A percentile compares a stretch with the other conserved stretches of the same genome.
Conservation (phyloP, 129 eudicot species). For the Dittrichia graveolens region DNA sequence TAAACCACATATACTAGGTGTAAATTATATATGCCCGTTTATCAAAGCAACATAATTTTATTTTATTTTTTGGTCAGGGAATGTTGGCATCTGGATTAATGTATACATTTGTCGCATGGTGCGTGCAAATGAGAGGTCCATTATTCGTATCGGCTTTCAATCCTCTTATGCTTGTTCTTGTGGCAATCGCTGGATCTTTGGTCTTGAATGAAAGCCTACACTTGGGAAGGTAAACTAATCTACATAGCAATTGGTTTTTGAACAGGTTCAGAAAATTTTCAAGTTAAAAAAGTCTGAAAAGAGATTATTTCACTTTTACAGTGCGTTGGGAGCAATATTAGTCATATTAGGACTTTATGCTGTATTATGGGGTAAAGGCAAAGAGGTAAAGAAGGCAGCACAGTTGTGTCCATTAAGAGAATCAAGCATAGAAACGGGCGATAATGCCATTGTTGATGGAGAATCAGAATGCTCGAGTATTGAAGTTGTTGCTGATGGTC, state of each 20-base stretch:
- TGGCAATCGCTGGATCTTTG: slow-evolving; percentile 57
- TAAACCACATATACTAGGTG: too few species aligned
- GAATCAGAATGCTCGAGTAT: slow-evolving; percentile 18
- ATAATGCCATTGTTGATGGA: slow-evolving; percentile 2
- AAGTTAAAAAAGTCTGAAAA: background rate
- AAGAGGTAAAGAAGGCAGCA: slow-evolving; percentile 47
- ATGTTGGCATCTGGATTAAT: slow-evolving; percentile 49
- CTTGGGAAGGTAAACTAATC: slow-evolving; percentile 58
- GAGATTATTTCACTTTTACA: slow-evolving; percentile 3
- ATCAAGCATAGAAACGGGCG: slow-evolving; percentile 15
- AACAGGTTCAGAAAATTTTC: background rate
- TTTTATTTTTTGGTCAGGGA: slow-evolving; percentile 39
- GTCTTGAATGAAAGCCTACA: slow-evolving; percentile 55
- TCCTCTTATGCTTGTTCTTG: slow-evolving; percentile 63
- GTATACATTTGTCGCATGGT: slow-evolving; percentile 49
- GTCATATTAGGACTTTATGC: slow-evolving; percentile 54
- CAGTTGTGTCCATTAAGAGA: slow-evolving; percentile 37
- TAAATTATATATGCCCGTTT: too few species aligned
- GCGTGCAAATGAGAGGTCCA: slow-evolving; percentile 68
- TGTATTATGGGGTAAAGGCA: slow-evolving; percentile 65
- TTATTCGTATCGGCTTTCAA: slow-evolving; percentile 57
- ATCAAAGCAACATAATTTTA: too few species aligned
- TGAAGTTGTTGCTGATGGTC: slow-evolving; percentile 24
- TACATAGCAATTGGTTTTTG: background rate
- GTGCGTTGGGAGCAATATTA: slow-evolving; percentile 58